These are phyloP conservation scores for Chytriomyces sp. DNA, from an alignment of 192 early-diverging fungal genomes.

Conservation along the genomic window DNA sequence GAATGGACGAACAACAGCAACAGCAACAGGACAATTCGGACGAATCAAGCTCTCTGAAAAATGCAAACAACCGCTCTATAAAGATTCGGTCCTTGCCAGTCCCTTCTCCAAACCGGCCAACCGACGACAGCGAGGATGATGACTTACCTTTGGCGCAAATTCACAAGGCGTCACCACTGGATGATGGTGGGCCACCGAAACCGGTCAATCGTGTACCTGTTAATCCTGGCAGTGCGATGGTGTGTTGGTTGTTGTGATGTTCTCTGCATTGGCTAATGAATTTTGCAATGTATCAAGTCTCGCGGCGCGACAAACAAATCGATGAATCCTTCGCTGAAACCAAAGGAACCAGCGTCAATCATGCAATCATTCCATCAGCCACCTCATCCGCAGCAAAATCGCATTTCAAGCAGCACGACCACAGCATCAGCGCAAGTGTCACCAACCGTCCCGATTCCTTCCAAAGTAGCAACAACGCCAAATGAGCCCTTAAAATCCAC, in stretches of 20 bases:
- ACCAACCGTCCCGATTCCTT: neutral
- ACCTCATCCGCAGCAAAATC: neutral
- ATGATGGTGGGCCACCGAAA: neutral
- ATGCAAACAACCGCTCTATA: neutral
- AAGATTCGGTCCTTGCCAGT: neutral
- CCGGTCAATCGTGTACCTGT: neutral
- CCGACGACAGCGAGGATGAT: conserved; percentile 12
- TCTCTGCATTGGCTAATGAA: neutral
- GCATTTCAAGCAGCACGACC: neutral
- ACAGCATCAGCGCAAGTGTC: neutral
- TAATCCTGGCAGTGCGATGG: neutral
- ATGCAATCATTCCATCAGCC: neutral
- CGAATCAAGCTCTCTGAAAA: neutral
- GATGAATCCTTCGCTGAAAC: neutral
- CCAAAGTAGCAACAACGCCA: neutral
- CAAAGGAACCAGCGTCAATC: neutral
- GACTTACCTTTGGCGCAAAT: conserved; percentile 22
- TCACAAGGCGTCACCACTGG: neutral
- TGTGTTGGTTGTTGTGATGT: neutral
- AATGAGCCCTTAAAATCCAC: neutral
- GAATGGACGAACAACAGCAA: neutral
- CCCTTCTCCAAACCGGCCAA: neutral
- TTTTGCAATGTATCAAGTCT: neutral
- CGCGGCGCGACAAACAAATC: neutral
- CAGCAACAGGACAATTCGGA: neutral